A percentile compares a stretch with the other conserved stretches of the same genome.
Conservation (phyloP, 1,139 yeast genomes). For the Taphrina deformans region DNA sequence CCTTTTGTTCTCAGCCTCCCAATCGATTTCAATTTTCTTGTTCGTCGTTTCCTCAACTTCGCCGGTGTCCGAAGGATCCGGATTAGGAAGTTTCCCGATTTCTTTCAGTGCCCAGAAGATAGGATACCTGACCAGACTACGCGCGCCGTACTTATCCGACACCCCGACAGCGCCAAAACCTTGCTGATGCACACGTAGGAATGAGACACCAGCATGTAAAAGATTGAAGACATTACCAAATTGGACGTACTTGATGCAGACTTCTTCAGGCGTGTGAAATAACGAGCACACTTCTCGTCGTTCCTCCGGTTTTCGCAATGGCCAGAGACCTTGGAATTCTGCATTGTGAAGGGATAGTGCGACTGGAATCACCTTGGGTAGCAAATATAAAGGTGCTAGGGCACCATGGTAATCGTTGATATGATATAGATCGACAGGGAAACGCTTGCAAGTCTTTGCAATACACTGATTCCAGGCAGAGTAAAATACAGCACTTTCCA, state of each 20-base stretch:
- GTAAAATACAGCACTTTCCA: conserved; percentile 34
- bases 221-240: conserved; percentile 35
- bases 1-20: conserved; percentile 20
- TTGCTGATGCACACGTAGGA: conserved; percentile 33
- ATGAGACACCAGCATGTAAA: conserved; percentile 35
- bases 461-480: conserved; percentile 36
- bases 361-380: conserved; percentile 33
- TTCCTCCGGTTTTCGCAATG: conserved; percentile 31
- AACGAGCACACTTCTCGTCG: conserved; percentile 32
- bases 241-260: conserved; percentile 32
- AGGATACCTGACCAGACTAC: conserved; percentile 31
- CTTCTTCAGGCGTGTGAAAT: conserved; percentile 19
- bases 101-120: conserved; percentile 35
- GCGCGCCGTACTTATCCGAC: conserved; percentile 34
- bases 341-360: conserved; percentile 36
- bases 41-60: neutral
- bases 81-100: conserved; percentile 35
- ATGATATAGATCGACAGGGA: conserved; percentile 32
- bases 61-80: conserved; percentile 35
- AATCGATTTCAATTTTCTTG: conserved; percentile 19
- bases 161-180: conserved; percentile 36
- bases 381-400: conserved; percentile 31
- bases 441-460: conserved; percentile 28
- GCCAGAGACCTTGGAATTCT: conserved; percentile 36
- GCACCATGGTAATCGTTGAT: conserved; percentile 36